Conservation (phyloP, 768 basidiomycete species). For the Boletales sp. region DNA sequence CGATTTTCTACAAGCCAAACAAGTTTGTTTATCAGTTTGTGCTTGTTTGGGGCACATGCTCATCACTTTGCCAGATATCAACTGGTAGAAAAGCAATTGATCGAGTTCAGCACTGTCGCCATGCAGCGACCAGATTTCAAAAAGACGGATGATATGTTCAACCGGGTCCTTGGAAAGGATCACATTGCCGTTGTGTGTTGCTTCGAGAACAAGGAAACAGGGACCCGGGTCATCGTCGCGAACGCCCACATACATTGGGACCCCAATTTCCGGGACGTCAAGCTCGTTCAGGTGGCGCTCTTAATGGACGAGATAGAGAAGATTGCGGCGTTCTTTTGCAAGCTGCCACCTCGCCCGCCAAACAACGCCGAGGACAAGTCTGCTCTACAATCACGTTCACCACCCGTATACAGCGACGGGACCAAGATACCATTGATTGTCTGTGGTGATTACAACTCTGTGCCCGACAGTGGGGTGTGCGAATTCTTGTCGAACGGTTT, state of each 20-base stretch:
- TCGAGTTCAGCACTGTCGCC: slow-evolving; percentile 91
- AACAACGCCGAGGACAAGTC: slow-evolving; percentile 26
- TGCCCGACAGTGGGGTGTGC: slow-evolving; percentile 83
- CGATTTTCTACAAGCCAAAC: slow-evolving; percentile 87
- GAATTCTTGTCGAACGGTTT: slow-evolving; percentile 80
- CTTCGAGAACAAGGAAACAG: slow-evolving; percentile 83
- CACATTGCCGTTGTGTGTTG: slow-evolving; percentile 86
- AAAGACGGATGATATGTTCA: slow-evolving; percentile 99
- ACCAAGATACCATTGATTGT: slow-evolving; percentile 87
- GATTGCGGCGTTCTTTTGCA: slow-evolving; percentile 79
- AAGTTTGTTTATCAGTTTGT: slow-evolving; percentile 53
- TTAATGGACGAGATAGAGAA: slow-evolving; percentile 92
- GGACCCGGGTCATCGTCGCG: slow-evolving; percentile 82
- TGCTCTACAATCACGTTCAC: slow-evolving; percentile 38
- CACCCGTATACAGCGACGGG: slow-evolving; percentile 76
- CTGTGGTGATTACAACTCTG: slow-evolving; percentile 95
- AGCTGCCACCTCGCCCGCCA: slow-evolving; percentile 66
- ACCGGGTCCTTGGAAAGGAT: slow-evolving; percentile 93
- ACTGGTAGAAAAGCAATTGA: slow-evolving; percentile 87
- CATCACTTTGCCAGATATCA: slow-evolving; percentile 58
- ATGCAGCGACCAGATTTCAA: slow-evolving; percentile 93
- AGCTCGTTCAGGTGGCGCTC: slow-evolving; percentile 92
- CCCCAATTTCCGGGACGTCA: slow-evolving; percentile 89
- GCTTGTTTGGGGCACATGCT: neutral
- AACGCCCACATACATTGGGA: slow-evolving; percentile 96